phyloP scores from a whole-genome alignment of 345 rosid genomes.

The Nephelium lappaceum region DNA sequence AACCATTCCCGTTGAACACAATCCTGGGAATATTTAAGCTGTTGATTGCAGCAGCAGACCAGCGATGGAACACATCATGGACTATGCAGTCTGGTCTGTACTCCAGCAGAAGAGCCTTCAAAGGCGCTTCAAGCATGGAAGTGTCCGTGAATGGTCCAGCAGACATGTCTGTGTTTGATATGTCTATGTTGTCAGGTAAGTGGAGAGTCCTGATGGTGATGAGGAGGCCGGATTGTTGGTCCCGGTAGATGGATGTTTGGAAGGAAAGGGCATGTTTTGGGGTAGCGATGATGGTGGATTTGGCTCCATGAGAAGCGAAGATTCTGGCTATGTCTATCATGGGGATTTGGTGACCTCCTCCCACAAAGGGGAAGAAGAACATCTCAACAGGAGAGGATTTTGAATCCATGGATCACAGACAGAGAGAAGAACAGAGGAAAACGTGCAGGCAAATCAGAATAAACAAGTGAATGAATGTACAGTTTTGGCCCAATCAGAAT shows the following conservation, averaged over 20 bases:
- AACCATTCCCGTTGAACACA: slow-evolving; percentile 43
- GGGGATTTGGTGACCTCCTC: slow-evolving; percentile 55
- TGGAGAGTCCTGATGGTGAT: slow-evolving; percentile 30
- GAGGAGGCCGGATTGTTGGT: slow-evolving; percentile 31
- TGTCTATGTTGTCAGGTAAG: slow-evolving; percentile 23
- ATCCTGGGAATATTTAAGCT: slow-evolving; percentile 38
- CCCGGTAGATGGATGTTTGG: slow-evolving; percentile 30
- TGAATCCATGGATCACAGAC: slow-evolving; percentile 21
- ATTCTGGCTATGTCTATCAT: slow-evolving; percentile 51
- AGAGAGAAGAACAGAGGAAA: not conserved
- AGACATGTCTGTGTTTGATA: slow-evolving; percentile 35
- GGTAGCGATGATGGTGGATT: slow-evolving; percentile 35
- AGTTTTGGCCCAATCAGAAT: not conserved
- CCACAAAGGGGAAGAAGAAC: slow-evolving; percentile 52
- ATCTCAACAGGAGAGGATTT: slow-evolving; percentile 29
- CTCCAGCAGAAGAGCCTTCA: slow-evolving; percentile 23
- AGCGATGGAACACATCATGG: slow-evolving; percentile 43
- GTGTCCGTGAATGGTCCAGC: slow-evolving; percentile 39
- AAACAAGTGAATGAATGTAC: not conserved
- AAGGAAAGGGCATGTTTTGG: slow-evolving; percentile 35
- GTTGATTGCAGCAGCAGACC: slow-evolving; percentile 36
- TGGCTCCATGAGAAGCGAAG: slow-evolving; percentile 44
- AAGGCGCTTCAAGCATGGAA: slow-evolving; percentile 41
- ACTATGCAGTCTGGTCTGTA: slow-evolving; percentile 41
- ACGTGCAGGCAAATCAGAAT: no score